These are phyloP conservation scores for Ascosphaera acerosa DNA, from an alignment of 2,329 filamentous ascomycete species.

Conservation along the genomic window DNA sequence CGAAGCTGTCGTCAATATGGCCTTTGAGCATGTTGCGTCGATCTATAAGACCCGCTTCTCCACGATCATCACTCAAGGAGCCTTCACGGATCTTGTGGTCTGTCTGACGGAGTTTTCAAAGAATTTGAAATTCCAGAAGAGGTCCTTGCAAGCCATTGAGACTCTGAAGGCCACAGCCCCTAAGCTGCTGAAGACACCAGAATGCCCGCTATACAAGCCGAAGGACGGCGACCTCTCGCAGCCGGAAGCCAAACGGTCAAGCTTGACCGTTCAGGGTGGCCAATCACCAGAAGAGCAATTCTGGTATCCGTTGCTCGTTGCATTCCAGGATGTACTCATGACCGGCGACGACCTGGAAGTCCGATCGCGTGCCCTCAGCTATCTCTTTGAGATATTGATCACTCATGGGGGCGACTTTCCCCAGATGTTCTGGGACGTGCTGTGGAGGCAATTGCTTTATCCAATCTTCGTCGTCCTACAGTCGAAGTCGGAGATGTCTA, in stretches of 20 bases:
- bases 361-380: constrained; percentile 64
- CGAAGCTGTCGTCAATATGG: constrained; percentile 81
- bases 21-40: constrained; percentile 87
- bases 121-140: constrained; percentile 96
- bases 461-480: constrained; percentile 97
- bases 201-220: constrained; percentile 65
- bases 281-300: constrained; percentile 92
- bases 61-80: constrained; percentile 84
- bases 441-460: constrained; percentile 90
- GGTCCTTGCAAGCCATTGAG: constrained; percentile 88
- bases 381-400: constrained; percentile 85
- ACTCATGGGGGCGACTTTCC: constrained; percentile 80
- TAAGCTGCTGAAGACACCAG: constrained; percentile 83
- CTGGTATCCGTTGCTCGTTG: constrained; percentile 95
- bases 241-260: constrained; percentile 14
- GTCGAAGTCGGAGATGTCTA: constrained; percentile 87
- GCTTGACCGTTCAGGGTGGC: constrained; percentile 8
- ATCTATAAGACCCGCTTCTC: constrained; percentile 92
- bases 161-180: constrained; percentile 80
- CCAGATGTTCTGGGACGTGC: constrained; percentile 88
- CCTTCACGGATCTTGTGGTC: constrained; percentile 87
- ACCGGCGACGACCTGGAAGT: constrained; percentile 96
- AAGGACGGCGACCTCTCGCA: constrained; percentile 18
- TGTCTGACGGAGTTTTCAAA: constrained; percentile 97
- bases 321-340: constrained; percentile 98